Percentiles rank a stretch among this genome's conserved stretches.
Conservation (phyloP, 2,329 filamentous ascomycete genomes). For the Aplosporella prunicola region DNA sequence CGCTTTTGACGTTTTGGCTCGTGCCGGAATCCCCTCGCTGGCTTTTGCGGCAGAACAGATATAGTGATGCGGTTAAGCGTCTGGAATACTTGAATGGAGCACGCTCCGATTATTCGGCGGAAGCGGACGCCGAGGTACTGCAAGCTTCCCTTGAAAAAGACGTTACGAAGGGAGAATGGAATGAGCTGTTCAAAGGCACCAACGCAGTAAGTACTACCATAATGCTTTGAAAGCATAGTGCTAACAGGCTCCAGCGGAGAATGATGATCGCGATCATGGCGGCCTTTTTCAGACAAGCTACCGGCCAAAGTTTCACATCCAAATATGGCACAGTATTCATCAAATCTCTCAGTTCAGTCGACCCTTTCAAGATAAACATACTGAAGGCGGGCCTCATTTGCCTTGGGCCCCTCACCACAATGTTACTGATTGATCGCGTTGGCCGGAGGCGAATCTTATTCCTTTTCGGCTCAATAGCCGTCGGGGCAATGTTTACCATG, state of each 20-base stretch:
- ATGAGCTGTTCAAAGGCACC: neutral
- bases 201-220: neutral
- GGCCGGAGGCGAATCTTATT: neutral
- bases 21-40: constrained; percentile 3
- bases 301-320: constrained; percentile 14
- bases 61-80: neutral
- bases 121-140: neutral
- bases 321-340: constrained; percentile 16
- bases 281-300: constrained; percentile 14
- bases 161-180: neutral
- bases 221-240: neutral
- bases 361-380: constrained; percentile 12
- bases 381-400: constrained; percentile 4
- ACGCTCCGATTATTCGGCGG: neutral
- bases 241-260: constrained; percentile 8
- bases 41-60: constrained; percentile 9
- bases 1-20: neutral
- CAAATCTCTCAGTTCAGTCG: constrained; percentile 12
- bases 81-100: neutral
- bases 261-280: constrained; percentile 12
- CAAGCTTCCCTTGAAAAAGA: neutral
- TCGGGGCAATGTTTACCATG: neutral
- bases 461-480: neutral
- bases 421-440: constrained; percentile 1
- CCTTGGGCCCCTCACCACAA: neutral